A percentile compares a stretch with the other conserved stretches of the same genome.
Conservation (phyloP, 163 green algal species). For the Scenedesmus sp. region DNA sequence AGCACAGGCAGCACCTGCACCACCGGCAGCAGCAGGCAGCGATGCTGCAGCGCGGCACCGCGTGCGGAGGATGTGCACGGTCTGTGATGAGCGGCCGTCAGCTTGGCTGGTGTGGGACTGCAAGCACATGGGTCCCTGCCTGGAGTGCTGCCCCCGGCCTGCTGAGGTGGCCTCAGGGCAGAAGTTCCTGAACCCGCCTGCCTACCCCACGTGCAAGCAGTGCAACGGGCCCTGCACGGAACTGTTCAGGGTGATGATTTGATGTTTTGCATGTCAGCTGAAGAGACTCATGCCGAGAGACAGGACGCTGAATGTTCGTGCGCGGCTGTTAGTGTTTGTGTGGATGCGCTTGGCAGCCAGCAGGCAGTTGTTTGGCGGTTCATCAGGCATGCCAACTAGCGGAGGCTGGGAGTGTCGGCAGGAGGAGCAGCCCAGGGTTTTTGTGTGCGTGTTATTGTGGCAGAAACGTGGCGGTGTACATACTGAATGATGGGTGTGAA, state of each 20-base stretch:
- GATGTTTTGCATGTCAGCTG: not conserved
- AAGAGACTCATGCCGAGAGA: not conserved
- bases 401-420: too few relatives aligned
- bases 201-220: not conserved
- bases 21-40: not conserved
- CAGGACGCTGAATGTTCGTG: not conserved
- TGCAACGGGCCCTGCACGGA: not conserved
- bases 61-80: not conserved
- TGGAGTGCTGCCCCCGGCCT: not conserved
- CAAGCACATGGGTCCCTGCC: constrained; percentile 28
- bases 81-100: not conserved
- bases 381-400: too few relatives aligned
- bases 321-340: not conserved
- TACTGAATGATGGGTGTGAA: too few relatives aligned
- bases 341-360: too few relatives aligned
- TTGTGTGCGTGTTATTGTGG: too few relatives aligned
- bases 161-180: not conserved
- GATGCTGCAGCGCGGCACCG: not conserved
- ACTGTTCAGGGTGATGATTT: constrained; percentile 8
- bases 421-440: too few relatives aligned
- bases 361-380: too few relatives aligned
- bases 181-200: not conserved
- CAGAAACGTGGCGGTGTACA: too few relatives aligned
- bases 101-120: constrained; percentile 15
- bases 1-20: not conserved